phyloP scores from a whole-genome alignment of 2,329 filamentous ascomycete species.

The Byssoonygena ceratinophila region DNA sequence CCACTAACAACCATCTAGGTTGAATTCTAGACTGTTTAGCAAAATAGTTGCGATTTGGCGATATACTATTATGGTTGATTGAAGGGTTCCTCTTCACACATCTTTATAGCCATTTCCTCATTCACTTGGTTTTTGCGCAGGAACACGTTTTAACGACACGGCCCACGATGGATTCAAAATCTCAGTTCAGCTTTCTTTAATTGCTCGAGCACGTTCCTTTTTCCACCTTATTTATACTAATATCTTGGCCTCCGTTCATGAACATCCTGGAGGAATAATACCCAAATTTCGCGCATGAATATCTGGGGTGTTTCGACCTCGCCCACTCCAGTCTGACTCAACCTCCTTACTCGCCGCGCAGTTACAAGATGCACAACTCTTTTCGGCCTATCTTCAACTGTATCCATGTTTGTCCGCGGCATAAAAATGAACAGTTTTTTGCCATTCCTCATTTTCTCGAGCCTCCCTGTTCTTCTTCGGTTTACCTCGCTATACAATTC shows the following conservation, averaged over 20 bases:
- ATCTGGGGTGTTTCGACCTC: background rate
- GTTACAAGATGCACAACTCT: background rate
- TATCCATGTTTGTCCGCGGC: background rate
- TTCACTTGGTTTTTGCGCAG: constrained; percentile 12
- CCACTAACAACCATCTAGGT: background rate
- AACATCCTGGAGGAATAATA: constrained; percentile 8
- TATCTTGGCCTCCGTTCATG: constrained; percentile 6
- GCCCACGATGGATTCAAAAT: constrained; percentile 15
- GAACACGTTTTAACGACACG: constrained; percentile 16
- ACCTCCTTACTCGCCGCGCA: background rate
- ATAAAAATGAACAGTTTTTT: background rate
- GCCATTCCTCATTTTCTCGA: background rate
- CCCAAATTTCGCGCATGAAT: background rate
- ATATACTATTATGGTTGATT: constrained; percentile 3
- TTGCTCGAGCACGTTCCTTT: background rate
- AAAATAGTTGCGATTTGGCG: background rate
- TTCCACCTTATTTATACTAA: constrained; percentile 10
- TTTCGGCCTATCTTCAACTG: background rate
- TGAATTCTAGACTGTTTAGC: background rate
- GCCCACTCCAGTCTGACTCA: background rate
- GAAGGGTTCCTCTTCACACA: constrained; percentile 5
- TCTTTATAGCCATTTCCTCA: constrained; percentile 7
- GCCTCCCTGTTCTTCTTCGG: too few species aligned
- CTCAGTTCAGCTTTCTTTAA: constrained; percentile 2
- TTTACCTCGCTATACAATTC: too few species aligned